These are phyloP conservation scores for Lecanicillium sp. DNA, from an alignment of 2,329 filamentous ascomycete genomes.

Conservation along the genomic window DNA sequence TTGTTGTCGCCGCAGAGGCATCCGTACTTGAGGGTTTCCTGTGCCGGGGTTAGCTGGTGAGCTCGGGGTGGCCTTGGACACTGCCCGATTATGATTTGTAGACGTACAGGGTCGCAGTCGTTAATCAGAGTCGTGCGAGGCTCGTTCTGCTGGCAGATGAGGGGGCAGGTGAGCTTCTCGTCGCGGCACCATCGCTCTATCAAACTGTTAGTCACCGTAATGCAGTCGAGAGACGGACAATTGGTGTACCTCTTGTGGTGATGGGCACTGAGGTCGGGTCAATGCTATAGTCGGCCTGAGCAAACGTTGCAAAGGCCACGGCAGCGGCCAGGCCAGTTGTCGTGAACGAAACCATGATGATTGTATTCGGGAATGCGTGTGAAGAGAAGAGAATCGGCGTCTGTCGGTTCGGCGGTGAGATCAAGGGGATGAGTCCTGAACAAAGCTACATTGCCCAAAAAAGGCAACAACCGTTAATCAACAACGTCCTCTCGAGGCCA, in stretches of 20 bases:
- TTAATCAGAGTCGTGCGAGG: constrained; percentile 51
- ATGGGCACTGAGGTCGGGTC: constrained; percentile 55
- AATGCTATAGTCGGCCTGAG: constrained; percentile 54
- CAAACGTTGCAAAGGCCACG: constrained; percentile 44
- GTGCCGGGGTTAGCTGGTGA: neutral
- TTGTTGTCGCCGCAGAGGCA: constrained; percentile 65
- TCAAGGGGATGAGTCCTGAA: no score
- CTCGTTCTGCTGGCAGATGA: constrained; percentile 61
- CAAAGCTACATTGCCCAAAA: no score
- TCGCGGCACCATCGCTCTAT: constrained; percentile 59
- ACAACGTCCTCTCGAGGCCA: neutral
- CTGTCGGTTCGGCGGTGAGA: neutral
- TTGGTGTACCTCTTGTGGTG: constrained; percentile 39
- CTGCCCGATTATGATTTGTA: no score
- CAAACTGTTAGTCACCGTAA: constrained; percentile 17
- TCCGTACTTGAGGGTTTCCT: constrained; percentile 58
- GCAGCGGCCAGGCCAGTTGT: constrained; percentile 49
- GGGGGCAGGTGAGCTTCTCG: constrained; percentile 59
- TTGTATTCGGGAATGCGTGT: neutral
- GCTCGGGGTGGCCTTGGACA: neutral
- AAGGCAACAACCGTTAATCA: neutral
- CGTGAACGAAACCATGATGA: constrained; percentile 50
- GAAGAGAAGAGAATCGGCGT: neutral
- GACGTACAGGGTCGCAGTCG: constrained; percentile 58
- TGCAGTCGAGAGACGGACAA: constrained; percentile 10